Base-by-base conservation (phyloP, 164 flowering plant genomes). In the Brasenia schreberi region DNA sequence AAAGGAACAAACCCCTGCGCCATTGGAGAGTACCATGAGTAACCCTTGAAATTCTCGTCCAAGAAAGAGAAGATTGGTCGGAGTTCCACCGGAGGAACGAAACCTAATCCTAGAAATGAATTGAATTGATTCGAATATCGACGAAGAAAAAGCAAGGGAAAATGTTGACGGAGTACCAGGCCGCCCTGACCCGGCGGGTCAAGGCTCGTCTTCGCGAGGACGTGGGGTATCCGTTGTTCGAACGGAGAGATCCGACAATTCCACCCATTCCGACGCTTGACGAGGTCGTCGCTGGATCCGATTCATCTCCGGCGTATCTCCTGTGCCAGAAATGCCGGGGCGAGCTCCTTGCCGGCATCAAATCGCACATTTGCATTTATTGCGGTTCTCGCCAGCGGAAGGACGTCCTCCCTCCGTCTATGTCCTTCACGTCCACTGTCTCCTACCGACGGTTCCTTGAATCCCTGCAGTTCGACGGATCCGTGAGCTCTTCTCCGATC, bases 261-360 rank as follows among this genome's bases (percentile, higher is more conserved):
- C 77, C 81, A 0, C 18, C 60, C 3, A 70, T 85, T 0, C 87
- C 86, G 19, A 69, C 89, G 7, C 63, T 77, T 16, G 70, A 72
- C 1, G 80, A 79, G 18, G 44, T 79, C 5, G 69, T 89, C 58
- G 71, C 84, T 2, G 75, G 67, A n/a, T 72, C 78, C 61, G 87
- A 85, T 68, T 84, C 90, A 0, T 84, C 90, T 0, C 85, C 89
- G 39, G 70, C 82, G 5, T 43, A 83, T 61, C 83, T 84, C 18
- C 82, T 91, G 6, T 90, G 97, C 79, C 71, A 70, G 66, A 69
- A 76, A 59, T 90, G 97, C 70, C 76, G 76, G 16, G 92, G 86
- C 16, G 68, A 65, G 43, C 84, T 88, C 49, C 82, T 87, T 42
- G 71, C 89, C 59, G 92, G 88, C n/a, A 17, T 73, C 4, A 69